Evolutionary conservation across 164 flowering plant genomes (phyloP).

Genomic region (Liriodendron chinense): DNA sequence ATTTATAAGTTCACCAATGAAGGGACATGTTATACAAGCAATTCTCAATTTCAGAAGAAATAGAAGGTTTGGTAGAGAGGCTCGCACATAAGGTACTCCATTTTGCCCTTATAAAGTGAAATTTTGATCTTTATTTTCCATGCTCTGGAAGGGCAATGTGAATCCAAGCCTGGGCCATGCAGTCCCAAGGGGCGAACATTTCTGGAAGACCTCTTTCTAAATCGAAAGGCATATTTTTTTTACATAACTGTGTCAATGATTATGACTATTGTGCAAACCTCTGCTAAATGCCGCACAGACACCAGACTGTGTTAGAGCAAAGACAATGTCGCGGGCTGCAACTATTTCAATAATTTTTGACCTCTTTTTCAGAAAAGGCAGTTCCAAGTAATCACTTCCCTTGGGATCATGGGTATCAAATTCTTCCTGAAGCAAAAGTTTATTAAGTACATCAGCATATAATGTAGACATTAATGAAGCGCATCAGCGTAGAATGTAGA

Average conservation of each 20-base stretch:
- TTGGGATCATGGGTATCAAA: slow-evolving; percentile 98
- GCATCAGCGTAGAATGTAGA: not conserved
- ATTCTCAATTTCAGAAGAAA: not conserved
- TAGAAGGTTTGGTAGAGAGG: not conserved
- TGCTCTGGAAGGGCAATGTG: no score
- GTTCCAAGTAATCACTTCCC: slow-evolving; percentile 63
- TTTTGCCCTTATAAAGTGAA: not conserved
- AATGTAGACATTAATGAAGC: not conserved
- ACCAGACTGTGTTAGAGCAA: slow-evolving; percentile 98
- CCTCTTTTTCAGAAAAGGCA: slow-evolving; percentile 81
- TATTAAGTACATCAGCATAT: not conserved
- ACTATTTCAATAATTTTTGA: slow-evolving; percentile 96
- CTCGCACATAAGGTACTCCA: not conserved
- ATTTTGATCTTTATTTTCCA: not conserved
- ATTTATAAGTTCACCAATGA: slow-evolving; percentile 10
- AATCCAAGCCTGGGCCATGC: not conserved
- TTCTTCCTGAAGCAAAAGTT: slow-evolving; percentile 57
- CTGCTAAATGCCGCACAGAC: slow-evolving; percentile 98
- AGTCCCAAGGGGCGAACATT: not conserved
- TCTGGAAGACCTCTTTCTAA: not conserved
- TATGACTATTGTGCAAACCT: slow-evolving; percentile 36
- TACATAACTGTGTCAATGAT: not conserved
- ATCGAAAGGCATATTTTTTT: not conserved
- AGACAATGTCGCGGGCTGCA: slow-evolving; percentile 93
- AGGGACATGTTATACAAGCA: not conserved